Conservation (phyloP, 305 asterid genomes). For the Fraxinus angustifolia region DNA sequence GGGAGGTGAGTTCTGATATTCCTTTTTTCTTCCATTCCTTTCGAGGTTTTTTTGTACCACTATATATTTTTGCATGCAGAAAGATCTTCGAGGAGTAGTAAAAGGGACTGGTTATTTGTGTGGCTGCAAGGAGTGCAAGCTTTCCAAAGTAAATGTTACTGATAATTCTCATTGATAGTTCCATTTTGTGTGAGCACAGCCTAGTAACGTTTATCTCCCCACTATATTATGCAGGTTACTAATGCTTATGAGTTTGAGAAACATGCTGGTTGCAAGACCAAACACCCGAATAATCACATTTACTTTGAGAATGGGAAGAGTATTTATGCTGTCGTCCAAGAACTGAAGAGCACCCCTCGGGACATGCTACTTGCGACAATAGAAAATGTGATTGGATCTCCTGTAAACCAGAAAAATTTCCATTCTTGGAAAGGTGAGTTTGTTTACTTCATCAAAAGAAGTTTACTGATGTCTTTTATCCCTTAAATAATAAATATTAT, state of each 20-base stretch:
- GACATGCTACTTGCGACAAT: constrained; percentile 53
- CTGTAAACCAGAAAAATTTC: constrained; percentile 53
- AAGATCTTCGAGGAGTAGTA: constrained; percentile 55
- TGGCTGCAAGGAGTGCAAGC: constrained; percentile 62
- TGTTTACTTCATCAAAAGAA: background rate
- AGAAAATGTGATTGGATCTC: constrained; percentile 48
- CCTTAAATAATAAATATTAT: background rate
- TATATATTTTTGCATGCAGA: constrained; percentile 41
- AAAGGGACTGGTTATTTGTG: constrained; percentile 68
- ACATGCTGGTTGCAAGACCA: constrained; percentile 77
- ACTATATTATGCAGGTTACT: constrained; percentile 33
- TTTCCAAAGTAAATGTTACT: constrained; percentile 41
- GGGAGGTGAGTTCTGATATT: constrained; percentile 52
- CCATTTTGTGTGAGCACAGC: background rate
- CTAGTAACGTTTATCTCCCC: constrained; percentile 10
- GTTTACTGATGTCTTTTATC: background rate
- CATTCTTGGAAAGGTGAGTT: constrained; percentile 60
- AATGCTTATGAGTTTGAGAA: constrained; percentile 74
- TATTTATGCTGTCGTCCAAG: constrained; percentile 64
- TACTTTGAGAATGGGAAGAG: constrained; percentile 71
- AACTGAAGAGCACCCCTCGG: constrained; percentile 63
- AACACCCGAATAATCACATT: constrained; percentile 79
- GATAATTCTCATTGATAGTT: background rate
- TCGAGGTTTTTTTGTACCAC: background rate
- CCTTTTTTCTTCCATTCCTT: constrained; percentile 7